Percentiles rank a stretch among this genome's conserved stretches.
These are phyloP conservation scores for Verticillium klebahnii DNA, from an alignment of 2,329 filamentous ascomycete species.

Conservation along the genomic window DNA sequence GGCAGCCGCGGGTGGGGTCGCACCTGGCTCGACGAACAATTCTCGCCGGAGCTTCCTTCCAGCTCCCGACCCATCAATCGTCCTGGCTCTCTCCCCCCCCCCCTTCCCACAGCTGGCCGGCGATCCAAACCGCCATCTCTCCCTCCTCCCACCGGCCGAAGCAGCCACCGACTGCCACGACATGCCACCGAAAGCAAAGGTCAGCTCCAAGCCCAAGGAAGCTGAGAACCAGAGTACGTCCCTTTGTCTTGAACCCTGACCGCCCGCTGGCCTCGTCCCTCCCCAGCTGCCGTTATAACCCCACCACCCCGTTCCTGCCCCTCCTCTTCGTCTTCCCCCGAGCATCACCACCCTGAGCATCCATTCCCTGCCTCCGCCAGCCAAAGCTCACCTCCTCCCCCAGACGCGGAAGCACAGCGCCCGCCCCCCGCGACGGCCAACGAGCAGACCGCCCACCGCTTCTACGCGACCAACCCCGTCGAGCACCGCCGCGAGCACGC, in stretches of 20 bases:
- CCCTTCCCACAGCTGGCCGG: not conserved
- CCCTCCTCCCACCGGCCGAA: too few species aligned
- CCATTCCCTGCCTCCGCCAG: not conserved
- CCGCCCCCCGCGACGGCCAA: constrained; percentile 37
- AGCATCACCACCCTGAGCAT: not conserved
- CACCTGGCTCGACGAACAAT: too few species aligned
- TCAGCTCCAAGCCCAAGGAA: constrained; percentile 25
- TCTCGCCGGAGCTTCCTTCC: too few species aligned
- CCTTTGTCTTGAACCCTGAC: not conserved
- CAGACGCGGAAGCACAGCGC: constrained; percentile 1
- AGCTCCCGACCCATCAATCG: too few species aligned
- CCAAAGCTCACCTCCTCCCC: constrained; percentile 22
- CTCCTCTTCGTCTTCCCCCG: not conserved
- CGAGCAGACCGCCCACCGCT: constrained; percentile 42
- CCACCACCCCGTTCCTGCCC: not conserved
- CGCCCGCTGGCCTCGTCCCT: too few species aligned
- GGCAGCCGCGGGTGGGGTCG: too few species aligned
- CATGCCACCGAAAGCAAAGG: constrained; percentile 33
- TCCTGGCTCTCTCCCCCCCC: not conserved
- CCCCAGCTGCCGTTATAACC: not conserved
- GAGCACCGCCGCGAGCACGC: constrained; percentile 37
- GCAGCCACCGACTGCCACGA: constrained; percentile 1
- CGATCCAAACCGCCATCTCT: constrained; percentile 3
- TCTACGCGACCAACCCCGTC: constrained; percentile 46
- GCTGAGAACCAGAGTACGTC: constrained; percentile 13